phyloP scores from a whole-genome alignment of 768 basidiomycete genomes.

The Mycena rosella region DNA sequence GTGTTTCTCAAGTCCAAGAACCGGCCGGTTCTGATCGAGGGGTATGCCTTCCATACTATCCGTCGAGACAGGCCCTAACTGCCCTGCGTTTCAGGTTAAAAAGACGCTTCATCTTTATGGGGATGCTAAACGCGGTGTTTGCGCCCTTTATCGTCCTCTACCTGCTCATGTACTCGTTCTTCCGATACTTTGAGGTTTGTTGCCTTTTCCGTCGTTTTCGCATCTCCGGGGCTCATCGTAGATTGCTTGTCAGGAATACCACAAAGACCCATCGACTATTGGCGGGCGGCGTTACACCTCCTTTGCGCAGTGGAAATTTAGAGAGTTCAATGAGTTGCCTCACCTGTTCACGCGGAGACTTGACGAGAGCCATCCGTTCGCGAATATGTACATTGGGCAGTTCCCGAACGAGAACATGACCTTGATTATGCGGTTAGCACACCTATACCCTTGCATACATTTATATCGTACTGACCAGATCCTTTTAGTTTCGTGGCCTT shows the following conservation, averaged over 20 bases:
- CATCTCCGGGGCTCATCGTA: neutral
- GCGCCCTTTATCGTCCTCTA: conserved; percentile 98
- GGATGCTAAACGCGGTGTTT: conserved; percentile 93
- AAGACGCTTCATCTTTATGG: conserved; percentile 96
- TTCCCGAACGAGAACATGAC: conserved; percentile 97
- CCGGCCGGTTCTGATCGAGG: conserved; percentile 80
- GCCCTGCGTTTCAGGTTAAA: conserved; percentile 64
- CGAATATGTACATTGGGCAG: conserved; percentile 97
- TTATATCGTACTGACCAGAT: conserved; percentile 3
- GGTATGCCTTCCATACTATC: conserved; percentile 58
- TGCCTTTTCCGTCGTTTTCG: neutral
- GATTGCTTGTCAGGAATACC: conserved; percentile 83
- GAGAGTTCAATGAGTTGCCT: conserved; percentile 98
- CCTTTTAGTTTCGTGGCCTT: conserved; percentile 89
- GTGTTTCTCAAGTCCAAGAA: conserved; percentile 92
- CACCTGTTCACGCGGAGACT: conserved; percentile 91
- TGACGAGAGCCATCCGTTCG: conserved; percentile 88
- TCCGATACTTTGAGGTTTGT: conserved; percentile 97
- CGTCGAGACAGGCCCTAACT: neutral
- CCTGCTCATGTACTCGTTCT: conserved; percentile 98
- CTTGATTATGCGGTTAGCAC: conserved; percentile 85
- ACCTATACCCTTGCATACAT: conserved; percentile 1
- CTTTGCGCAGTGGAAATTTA: conserved; percentile 97
- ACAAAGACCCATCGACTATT: conserved; percentile 97
- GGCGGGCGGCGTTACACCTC: conserved; percentile 93